These are phyloP conservation scores for Fusarium siculi DNA, from an alignment of 2,329 filamentous ascomycete species.

Conservation along the genomic window DNA sequence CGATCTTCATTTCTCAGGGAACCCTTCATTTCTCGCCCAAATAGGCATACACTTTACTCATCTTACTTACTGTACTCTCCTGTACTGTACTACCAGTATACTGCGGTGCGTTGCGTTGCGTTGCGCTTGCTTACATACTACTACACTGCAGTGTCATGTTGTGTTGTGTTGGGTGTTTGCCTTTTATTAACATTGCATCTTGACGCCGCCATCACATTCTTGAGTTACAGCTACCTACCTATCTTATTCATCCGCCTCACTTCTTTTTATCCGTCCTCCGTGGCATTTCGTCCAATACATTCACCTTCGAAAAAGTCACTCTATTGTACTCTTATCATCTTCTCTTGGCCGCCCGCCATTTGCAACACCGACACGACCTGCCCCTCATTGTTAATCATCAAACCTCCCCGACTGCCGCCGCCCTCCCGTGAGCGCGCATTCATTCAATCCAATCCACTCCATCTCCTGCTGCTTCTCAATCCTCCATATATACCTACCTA, in stretches of 20 bases:
- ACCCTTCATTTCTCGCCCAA: conserved; percentile 12
- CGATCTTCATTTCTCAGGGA: conserved; percentile 27
- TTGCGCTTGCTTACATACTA: neutral
- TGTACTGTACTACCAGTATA: neutral
- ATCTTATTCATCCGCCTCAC: neutral
- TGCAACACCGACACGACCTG: conserved; percentile 6
- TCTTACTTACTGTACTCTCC: neutral
- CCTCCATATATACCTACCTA: conserved; percentile 11
- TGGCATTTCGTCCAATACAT: conserved; percentile 16
- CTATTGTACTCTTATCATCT: conserved; percentile 10
- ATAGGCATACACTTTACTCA: conserved; percentile 2
- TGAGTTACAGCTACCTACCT: conserved; percentile 18
- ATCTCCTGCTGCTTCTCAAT: neutral
- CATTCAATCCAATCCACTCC: neutral
- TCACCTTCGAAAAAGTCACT: conserved; percentile 1
- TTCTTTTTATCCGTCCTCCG: neutral
- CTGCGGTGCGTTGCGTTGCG: neutral
- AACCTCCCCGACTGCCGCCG: conserved; percentile 17
- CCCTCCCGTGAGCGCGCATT: neutral
- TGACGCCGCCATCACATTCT: conserved; percentile 18
- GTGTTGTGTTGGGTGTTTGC: neutral
- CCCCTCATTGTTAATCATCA: conserved; percentile 24
- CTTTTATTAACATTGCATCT: neutral
- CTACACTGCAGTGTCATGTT: neutral
- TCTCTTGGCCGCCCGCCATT: conserved; percentile 12